Conservation (phyloP, 352 stramenopile species). For the Pythium grandisporangium region DNA sequence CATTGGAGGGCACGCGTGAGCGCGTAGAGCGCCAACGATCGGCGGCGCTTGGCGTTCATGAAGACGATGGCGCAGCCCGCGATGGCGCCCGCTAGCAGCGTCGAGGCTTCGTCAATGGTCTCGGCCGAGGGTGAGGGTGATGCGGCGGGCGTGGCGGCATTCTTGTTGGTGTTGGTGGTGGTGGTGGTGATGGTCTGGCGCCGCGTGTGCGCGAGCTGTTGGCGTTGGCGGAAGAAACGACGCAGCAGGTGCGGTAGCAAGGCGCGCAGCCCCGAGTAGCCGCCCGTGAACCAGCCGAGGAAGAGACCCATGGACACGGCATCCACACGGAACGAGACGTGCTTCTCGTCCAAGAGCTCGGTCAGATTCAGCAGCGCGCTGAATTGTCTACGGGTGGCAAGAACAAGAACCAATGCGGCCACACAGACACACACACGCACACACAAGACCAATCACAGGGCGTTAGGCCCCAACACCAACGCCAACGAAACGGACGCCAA, state of each 20-base stretch:
- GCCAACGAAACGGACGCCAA: too few relatives aligned
- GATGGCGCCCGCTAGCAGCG: constrained; percentile 44
- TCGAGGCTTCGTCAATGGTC: constrained; percentile 31
- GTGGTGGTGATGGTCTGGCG: not conserved
- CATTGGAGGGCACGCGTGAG: constrained; percentile 75
- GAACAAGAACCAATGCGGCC: too few relatives aligned
- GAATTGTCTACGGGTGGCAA: constrained; percentile 23
- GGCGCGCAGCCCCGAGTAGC: constrained; percentile 53
- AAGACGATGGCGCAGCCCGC: constrained; percentile 54
- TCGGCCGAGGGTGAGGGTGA: too few relatives aligned
- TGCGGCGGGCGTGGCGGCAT: too few relatives aligned
- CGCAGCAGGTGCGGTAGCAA: constrained; percentile 38
- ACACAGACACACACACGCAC: too few relatives aligned
- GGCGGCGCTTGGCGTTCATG: constrained; percentile 53
- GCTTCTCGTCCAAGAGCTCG: constrained; percentile 62
- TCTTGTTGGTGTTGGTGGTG: too few relatives aligned
- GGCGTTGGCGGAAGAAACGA: constrained; percentile 6
- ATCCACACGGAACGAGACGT: constrained; percentile 74
- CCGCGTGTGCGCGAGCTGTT: constrained; percentile 2
- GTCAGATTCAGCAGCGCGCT: constrained; percentile 36
- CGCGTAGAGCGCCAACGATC: constrained; percentile 76
- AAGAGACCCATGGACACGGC: constrained; percentile 82
- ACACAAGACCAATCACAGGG: too few relatives aligned
- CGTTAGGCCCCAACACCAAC: not conserved
- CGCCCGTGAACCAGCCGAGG: constrained; percentile 75